Evolutionary conservation across 164 flowering plant species (phyloP), one percentile per base, ranked within the genome.

Genomic region (Kalanchoe fedtschenkoi): DNA sequence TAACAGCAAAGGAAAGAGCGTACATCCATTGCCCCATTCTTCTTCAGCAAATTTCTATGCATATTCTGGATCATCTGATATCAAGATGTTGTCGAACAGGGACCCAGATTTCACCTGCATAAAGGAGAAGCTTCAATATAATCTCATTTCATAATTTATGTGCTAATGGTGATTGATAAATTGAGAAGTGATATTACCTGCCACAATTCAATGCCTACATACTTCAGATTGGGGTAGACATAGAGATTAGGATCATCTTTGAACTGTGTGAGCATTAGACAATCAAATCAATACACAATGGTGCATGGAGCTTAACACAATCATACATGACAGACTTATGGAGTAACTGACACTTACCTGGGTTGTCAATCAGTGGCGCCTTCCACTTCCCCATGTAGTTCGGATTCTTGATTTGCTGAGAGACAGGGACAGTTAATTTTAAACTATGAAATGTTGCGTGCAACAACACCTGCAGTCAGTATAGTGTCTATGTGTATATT

Each of bases 361-460:
- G 96, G 86, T 91, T 91, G 72, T 87, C 96, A 75, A 91, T 91
- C 90, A 84, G 66, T 21, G 97, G 97, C 67, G 91, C 86, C 89
- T 83, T 89, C 97, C 97, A 89, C 67, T 89, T 88, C 43, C 96
- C 92, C 73, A 83, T 70, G 88, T 76, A 91, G 82, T 87, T 87
- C 61, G 97, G 95, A 71, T 87, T 91, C 84, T 87, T 87, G 35
- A 91, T 87, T 89, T 91, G 78, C 97, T 91, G 92, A 67, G 41
- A 60, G 21, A 8, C 4, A 55, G 3, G 15, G 42, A 54, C 15
- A 13, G 54, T 21, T 28, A 6, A 51, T 24, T n/a, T n/a, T n/a
- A 56, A 34, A 4, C 38, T 2, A 4, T 14, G 10, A 43, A 15
- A 19, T 56, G 19, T 13, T 8, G 21, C 16, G 2, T 16, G 44